phyloP scores from a whole-genome alignment of 768 basidiomycete genomes.

The Leccinum imitatum region DNA sequence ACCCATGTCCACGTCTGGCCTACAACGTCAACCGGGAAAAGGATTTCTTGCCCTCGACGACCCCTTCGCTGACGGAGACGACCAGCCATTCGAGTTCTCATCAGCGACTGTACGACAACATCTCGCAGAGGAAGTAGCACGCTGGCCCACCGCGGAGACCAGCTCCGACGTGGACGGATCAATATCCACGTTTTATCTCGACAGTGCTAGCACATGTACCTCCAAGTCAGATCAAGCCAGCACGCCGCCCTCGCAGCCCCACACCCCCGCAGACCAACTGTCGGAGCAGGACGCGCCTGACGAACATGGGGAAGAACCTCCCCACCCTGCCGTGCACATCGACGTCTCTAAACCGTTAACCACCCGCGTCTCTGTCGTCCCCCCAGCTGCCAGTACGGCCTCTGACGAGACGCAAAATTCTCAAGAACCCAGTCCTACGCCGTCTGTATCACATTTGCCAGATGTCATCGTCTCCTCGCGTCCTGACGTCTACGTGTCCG shows the following conservation, averaged over 20 bases:
- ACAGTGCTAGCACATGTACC: slow-evolving; percentile 28
- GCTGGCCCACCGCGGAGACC: slow-evolving; percentile 33
- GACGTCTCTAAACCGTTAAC: slow-evolving; percentile 39
- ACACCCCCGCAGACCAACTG: slow-evolving; percentile 18
- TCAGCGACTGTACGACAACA: slow-evolving; percentile 62
- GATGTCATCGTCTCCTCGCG: slow-evolving; percentile 31
- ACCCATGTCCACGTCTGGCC: slow-evolving; percentile 18
- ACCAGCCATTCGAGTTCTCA: slow-evolving; percentile 52
- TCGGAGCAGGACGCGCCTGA: slow-evolving; percentile 6
- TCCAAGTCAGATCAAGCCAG: slow-evolving; percentile 20
- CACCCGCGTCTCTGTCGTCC: slow-evolving; percentile 28
- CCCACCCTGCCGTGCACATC: slow-evolving; percentile 45
- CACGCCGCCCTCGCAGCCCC: slow-evolving; percentile 23
- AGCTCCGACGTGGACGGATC: slow-evolving; percentile 39
- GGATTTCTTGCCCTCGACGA: slow-evolving; percentile 54
- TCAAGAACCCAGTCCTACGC: slow-evolving; percentile 3
- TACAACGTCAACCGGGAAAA: slow-evolving; percentile 21
- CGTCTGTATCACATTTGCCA: slow-evolving; percentile 22
- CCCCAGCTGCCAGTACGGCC: background rate
- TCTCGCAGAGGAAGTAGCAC: slow-evolving; percentile 49
- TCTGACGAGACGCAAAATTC: background rate
- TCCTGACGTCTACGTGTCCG: slow-evolving; percentile 19
- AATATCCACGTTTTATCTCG: slow-evolving; percentile 59
- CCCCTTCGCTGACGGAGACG: slow-evolving; percentile 62
- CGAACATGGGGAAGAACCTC: slow-evolving; percentile 13